Conservation (phyloP, 176 grass and related monocot genomes). For the Hsuehochloa calcarea region DNA sequence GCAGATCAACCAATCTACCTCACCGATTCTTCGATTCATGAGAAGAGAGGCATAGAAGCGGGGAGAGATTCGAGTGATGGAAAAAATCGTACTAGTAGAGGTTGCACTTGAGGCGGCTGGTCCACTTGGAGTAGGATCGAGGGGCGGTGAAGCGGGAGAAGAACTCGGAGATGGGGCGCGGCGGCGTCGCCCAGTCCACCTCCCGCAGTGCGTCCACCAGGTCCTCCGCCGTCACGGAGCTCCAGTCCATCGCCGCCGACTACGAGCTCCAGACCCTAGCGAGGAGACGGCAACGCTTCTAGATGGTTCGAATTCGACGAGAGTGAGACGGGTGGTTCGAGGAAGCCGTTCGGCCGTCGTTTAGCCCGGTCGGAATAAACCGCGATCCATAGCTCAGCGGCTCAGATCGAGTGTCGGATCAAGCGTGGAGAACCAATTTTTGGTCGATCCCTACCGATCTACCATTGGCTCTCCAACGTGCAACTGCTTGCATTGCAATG, state of each 20-base stretch:
- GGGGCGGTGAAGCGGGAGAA: conserved; percentile 96
- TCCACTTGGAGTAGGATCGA: conserved; percentile 98
- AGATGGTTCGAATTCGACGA: not conserved
- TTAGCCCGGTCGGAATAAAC: not conserved
- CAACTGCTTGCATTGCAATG: no score
- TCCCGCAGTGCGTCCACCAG: conserved; percentile 91
- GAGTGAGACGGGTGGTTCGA: no score
- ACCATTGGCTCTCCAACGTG: not conserved
- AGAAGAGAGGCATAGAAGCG: conserved; percentile 51
- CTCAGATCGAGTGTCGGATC: not conserved
- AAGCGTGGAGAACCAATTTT: no score
- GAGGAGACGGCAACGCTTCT: not conserved
- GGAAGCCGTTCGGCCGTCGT: no score
- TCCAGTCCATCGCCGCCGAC: conserved; percentile 82
- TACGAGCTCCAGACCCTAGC: no score
- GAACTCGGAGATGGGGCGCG: conserved; percentile 90
- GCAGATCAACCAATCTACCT: not conserved
- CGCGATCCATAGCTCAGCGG: not conserved
- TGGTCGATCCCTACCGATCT: not conserved
- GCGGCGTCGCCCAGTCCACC: conserved; percentile 95
- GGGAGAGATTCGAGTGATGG: conserved; percentile 15
- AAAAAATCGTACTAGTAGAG: conserved; percentile 99
- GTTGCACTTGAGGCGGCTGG: conserved; percentile 98
- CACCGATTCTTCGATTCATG: not conserved
- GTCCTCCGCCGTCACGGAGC: conserved; percentile 92